Base-by-base conservation (phyloP, 148 eudicot species). In the Silene latifolia region DNA sequence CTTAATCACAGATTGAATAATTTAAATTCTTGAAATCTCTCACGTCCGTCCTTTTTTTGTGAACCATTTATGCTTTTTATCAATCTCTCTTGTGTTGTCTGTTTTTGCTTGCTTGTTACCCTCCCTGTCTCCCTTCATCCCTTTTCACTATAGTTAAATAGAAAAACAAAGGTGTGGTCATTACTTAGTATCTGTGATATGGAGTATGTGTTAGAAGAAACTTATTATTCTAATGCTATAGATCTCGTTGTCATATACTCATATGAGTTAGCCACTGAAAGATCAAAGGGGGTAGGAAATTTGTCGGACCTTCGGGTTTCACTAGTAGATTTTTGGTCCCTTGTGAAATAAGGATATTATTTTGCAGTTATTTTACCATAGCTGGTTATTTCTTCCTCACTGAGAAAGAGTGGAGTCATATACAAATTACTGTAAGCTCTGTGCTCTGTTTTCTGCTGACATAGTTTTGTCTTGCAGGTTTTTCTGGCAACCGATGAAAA, bases 401-500 rank as follows among this genome's bases (percentile, higher is more conserved):
- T 2, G 13, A 39, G 23, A 64, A 29, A 14, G 67, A 11, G 21
- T 47, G 14, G 46, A 42, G 10, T 1, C 32, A 44, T 44, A 20
- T 44, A 0, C 19, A 67, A 7, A 21, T n/a, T 24, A 39, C 44
- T 39, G 0, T 39, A 69, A 42, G n/a, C 57, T 54, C 19, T 53
- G 56, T 27, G 53, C 14, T 73, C 1, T 44, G 67, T 47, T 59
- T 3, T 62, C 10, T 60, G 46, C 21, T 61, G 63, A 65, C 74
- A 69, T 46, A 8, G 25, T 61, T 71, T 44, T 72, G 18, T 67
- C 54, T 58, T 71, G 69, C 84, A 96, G 99, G 97, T 96, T 29
- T 92, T 96, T 83, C 69, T 92, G 80, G 95, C 97, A 3, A 86
- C 91, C 6, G 95, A 96, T 76, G 87, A 88, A 82, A 96, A 89